phyloP scores from a whole-genome alignment of 257 asterid species.

The Coffea eugenioides region DNA sequence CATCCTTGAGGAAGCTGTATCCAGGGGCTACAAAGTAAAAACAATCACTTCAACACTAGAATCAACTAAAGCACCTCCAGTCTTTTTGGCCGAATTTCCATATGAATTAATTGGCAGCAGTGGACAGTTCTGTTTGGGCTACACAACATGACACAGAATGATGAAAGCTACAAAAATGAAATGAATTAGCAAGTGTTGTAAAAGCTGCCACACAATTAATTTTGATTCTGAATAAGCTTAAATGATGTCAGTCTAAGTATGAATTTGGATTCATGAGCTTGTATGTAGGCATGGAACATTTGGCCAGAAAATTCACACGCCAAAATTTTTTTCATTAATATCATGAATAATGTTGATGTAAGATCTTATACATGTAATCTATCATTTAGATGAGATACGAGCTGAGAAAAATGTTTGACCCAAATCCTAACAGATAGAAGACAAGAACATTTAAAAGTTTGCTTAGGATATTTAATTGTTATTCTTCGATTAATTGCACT shows the following conservation, averaged over 20 bases:
- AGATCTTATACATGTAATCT: neutral
- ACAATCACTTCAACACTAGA: neutral
- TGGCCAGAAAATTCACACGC: neutral
- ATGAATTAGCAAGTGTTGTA: neutral
- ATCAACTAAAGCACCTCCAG: neutral
- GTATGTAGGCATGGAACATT: neutral
- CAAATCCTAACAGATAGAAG: neutral
- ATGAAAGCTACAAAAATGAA: neutral
- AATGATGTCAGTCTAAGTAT: neutral
- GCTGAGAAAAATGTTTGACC: neutral
- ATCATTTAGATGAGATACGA: neutral
- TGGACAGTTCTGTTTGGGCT: neutral
- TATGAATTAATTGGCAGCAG: neutral
- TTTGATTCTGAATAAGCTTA: too few relatives aligned
- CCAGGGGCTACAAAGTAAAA: slow-evolving; percentile 33
- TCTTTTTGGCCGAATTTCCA: neutral
- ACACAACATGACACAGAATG: neutral
- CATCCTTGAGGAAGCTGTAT: slow-evolving; percentile 52
- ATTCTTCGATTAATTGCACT: neutral
- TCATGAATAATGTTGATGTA: neutral
- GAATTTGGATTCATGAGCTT: neutral
- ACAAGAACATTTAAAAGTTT: neutral
- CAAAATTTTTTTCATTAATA: neutral
- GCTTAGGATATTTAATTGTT: neutral
- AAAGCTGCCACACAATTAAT: too few relatives aligned